A percentile compares a stretch with the other conserved stretches of the same genome.
phyloP scores from a whole-genome alignment of 2,329 filamentous ascomycete species.

The Cladosporium sp. region DNA sequence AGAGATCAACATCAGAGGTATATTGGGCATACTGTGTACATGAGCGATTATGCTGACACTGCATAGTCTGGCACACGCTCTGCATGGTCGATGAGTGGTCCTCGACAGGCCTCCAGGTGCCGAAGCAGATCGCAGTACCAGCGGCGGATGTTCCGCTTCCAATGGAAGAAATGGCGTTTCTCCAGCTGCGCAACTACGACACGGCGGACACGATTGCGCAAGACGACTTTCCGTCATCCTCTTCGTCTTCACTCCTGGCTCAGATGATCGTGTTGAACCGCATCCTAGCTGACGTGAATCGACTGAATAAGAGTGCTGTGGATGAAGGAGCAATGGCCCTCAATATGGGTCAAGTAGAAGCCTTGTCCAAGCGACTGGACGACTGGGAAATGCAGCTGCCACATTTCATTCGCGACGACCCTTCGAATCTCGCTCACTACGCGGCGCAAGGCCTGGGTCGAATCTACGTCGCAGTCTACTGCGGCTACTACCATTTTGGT shows the following conservation, averaged over 20 bases:
- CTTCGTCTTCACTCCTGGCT: conserved; percentile 1
- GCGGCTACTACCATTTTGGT: conserved; percentile 7
- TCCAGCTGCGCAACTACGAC: background rate
- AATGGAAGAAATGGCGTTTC: conserved; percentile 8
- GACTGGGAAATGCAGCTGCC: conserved; percentile 7
- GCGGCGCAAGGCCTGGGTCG: conserved; percentile 1
- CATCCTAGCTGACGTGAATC: conserved; percentile 5
- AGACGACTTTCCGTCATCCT: conserved; percentile 1
- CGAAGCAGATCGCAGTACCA: conserved; percentile 6
- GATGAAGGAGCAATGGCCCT: conserved; percentile 1
- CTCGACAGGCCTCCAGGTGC: conserved; percentile 7
- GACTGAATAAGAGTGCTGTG: conserved; percentile 6
- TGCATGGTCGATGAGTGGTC: conserved; percentile 9
- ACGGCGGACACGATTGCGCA: background rate
- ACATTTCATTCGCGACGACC: conserved; percentile 3
- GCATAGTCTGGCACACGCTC: conserved; percentile 5
- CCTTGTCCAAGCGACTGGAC: conserved; percentile 1
- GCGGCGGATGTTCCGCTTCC: conserved; percentile 3
- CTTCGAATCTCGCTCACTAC: conserved; percentile 3
- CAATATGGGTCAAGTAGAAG: background rate
- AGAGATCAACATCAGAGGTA: conserved; percentile 6
- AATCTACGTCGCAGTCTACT: conserved; percentile 4
- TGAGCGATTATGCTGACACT: background rate
- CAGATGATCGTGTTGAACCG: conserved; percentile 9
- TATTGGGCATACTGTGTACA: too few relatives aligned